Evolutionary conservation across 257 asterid species (phyloP).

Genomic region (Ocimum tenuiflorum): DNA sequence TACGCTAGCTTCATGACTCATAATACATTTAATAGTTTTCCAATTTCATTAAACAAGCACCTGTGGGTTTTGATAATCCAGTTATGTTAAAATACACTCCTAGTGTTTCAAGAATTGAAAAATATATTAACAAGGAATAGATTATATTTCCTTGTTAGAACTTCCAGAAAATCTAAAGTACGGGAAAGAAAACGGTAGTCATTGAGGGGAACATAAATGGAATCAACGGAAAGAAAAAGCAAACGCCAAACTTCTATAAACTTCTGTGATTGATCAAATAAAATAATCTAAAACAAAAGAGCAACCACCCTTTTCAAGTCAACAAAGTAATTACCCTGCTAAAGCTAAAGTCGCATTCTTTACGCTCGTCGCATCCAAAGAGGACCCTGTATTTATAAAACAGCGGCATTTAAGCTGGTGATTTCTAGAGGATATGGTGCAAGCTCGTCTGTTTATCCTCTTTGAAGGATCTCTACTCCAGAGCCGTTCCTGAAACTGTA

Average conservation of each 20-base stretch:
- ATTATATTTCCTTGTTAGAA: neutral
- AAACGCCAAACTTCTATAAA: neutral
- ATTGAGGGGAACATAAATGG: neutral
- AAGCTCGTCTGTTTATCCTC: constrained; percentile 34
- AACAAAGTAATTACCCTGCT: constrained; percentile 40
- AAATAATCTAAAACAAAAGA: neutral
- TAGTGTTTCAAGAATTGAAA: neutral
- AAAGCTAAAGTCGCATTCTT: constrained; percentile 50
- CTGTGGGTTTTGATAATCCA: neutral
- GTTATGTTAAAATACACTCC: neutral
- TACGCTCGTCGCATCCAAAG: constrained; percentile 32
- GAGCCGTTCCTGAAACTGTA: constrained; percentile 39
- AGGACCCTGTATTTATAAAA: constrained; percentile 42
- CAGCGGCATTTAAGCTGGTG: constrained; percentile 51
- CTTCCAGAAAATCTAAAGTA: neutral
- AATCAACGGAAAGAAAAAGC: neutral
- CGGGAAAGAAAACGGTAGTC: neutral
- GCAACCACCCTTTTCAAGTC: neutral
- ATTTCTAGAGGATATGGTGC: constrained; percentile 34
- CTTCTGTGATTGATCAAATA: neutral
- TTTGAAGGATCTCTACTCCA: constrained; percentile 41
- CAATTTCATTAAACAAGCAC: neutral
- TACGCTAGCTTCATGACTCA: too few species aligned
- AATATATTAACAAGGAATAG: neutral
- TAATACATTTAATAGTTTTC: too few species aligned